These are phyloP conservation scores for Hyaloscypha variabilis DNA, from an alignment of 495 filamentous ascomycete genomes.

Conservation along the genomic window DNA sequence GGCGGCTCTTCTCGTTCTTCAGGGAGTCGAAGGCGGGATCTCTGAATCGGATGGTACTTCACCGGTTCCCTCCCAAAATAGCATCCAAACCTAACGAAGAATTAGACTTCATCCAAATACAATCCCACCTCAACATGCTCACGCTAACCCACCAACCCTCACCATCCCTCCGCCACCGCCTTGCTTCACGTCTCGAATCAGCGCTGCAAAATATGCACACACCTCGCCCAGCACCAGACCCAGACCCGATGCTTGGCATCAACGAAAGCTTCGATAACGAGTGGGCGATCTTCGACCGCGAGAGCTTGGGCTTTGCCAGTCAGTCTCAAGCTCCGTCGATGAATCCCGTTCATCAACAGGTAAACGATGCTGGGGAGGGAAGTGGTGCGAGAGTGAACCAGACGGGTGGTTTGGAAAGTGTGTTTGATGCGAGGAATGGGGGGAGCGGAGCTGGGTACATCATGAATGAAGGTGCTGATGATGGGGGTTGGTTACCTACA, in stretches of 20 bases:
- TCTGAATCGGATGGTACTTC: slow-evolving; percentile 40
- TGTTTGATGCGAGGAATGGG: neutral
- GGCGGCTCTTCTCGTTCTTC: slow-evolving; percentile 43
- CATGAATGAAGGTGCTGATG: neutral
- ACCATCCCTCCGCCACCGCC: slow-evolving; percentile 38
- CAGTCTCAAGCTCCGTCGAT: neutral
- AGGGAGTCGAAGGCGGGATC: slow-evolving; percentile 44
- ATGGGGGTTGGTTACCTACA: slow-evolving; percentile 5
- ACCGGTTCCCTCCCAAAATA: neutral
- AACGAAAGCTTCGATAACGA: slow-evolving; percentile 33
- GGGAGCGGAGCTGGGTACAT: neutral
- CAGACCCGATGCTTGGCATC: slow-evolving; percentile 27
- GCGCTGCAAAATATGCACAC: slow-evolving; percentile 45
- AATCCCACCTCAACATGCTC: slow-evolving; percentile 40
- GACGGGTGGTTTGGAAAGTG: neutral
- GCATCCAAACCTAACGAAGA: neutral
- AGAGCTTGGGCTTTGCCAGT: slow-evolving; percentile 39
- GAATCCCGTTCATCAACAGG: neutral
- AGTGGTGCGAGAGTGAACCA: neutral
- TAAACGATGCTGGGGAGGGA: neutral
- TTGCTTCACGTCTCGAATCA: slow-evolving; percentile 39
- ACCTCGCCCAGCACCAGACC: slow-evolving; percentile 35
- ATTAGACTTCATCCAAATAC: slow-evolving; percentile 40
- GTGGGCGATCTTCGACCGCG: slow-evolving; percentile 46
- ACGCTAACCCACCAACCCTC: slow-evolving; percentile 35